A percentile compares a stretch with the other conserved stretches of the same genome.
Conservation (phyloP, 2,329 filamentous ascomycete genomes). For the Diaporthe helianthi region DNA sequence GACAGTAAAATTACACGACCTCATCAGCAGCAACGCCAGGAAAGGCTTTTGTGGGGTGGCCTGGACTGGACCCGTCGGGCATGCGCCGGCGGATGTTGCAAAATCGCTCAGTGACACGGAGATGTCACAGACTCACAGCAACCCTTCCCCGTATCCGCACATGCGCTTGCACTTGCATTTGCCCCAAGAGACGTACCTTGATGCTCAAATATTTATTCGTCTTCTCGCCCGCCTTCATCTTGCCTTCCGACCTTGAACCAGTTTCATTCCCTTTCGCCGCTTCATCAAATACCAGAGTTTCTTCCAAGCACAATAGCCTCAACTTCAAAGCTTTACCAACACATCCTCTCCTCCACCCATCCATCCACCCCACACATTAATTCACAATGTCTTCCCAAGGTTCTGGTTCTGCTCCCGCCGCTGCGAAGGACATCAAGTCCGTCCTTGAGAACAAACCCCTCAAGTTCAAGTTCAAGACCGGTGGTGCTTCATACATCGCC, state of each 20-base stretch:
- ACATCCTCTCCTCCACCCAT: background rate
- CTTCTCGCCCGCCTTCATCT: background rate
- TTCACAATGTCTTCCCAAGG: conserved; percentile 31
- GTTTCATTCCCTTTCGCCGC: background rate
- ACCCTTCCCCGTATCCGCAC: conserved; percentile 1
- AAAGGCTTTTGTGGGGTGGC: conserved; percentile 6
- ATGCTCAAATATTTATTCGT: conserved; percentile 27
- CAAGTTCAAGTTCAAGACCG: conserved; percentile 55
- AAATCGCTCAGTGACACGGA: conserved; percentile 29
- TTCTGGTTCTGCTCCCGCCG: conserved; percentile 26
- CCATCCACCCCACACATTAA: background rate
- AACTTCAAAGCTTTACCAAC: background rate
- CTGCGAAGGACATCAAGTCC: conserved; percentile 35
- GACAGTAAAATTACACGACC: conserved; percentile 18
- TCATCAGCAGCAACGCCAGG: conserved; percentile 7
- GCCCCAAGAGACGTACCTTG: conserved; percentile 23
- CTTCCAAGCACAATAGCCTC: background rate
- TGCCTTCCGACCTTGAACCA: too few relatives aligned
- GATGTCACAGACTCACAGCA: too few relatives aligned
- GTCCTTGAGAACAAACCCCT: conserved; percentile 50
- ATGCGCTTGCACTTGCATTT: conserved; percentile 9
- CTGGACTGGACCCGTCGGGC: conserved; percentile 15
- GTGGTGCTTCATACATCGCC: conserved; percentile 46
- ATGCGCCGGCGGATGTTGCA: conserved; percentile 22
- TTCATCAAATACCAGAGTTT: background rate